These are phyloP conservation scores for Flueggea neowawraea DNA, from an alignment of 441 rosid species.

Conservation along the genomic window DNA sequence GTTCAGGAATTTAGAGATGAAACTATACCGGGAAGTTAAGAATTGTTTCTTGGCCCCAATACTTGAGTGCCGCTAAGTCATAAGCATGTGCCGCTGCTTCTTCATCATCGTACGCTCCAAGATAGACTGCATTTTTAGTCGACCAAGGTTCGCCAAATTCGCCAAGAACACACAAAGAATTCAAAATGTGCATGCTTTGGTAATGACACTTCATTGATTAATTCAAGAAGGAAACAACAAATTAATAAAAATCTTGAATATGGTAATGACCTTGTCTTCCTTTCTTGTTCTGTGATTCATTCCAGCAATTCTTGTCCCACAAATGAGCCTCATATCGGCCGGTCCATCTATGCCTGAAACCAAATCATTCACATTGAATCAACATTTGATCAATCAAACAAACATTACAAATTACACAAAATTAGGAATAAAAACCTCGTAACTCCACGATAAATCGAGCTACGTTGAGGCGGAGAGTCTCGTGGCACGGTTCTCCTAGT, in stretches of 20 bases:
- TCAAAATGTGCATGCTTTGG: neutral
- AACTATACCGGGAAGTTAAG: conserved; percentile 74
- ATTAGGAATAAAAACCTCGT: neutral
- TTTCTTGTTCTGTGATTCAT: conserved; percentile 64
- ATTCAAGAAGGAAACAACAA: neutral
- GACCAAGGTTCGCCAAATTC: conserved; percentile 3
- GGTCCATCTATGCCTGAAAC: conserved; percentile 46
- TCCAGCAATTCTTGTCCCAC: conserved; percentile 78
- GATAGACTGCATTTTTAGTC: conserved; percentile 41
- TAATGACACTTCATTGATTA: neutral
- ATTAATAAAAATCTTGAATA: neutral
- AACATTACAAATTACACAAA: neutral
- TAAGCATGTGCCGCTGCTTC: conserved; percentile 92
- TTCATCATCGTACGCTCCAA: conserved; percentile 86
- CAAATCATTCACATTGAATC: neutral
- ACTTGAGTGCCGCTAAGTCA: conserved; percentile 94
- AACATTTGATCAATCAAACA: neutral
- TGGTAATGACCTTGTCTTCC: conserved; percentile 50
- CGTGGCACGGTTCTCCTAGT: conserved; percentile 69
- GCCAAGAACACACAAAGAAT: neutral
- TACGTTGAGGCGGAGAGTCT: conserved; percentile 82
- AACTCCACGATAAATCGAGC: conserved; percentile 60
- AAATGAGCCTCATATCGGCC: conserved; percentile 69
- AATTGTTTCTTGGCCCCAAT: conserved; percentile 84
- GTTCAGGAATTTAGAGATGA: neutral